Evolutionary conservation across 2,329 filamentous ascomycete genomes (phyloP).

Genomic region (Corynespora cassiicola): DNA sequence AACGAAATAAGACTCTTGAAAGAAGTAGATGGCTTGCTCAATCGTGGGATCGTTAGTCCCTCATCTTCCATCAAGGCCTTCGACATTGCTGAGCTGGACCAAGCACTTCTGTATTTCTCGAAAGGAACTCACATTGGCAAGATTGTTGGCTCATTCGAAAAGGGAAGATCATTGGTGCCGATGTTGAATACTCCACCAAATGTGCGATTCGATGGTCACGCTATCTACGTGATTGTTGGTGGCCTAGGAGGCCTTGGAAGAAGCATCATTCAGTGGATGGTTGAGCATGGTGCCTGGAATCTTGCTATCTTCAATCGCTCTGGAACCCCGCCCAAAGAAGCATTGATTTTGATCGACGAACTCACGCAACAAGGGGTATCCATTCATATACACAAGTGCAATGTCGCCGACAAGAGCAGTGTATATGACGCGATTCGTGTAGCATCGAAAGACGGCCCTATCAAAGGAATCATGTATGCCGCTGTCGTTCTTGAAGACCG

Average conservation of each 20-base stretch:
- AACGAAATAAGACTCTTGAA: conserved; percentile 12
- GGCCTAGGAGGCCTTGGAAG: conserved; percentile 27
- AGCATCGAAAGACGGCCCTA: background rate
- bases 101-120: conserved; percentile 11
- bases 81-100: conserved; percentile 13
- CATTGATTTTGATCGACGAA: conserved; percentile 1
- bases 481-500: conserved; percentile 48
- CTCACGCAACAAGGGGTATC: conserved; percentile 1
- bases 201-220: conserved; percentile 14
- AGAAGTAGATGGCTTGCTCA: conserved; percentile 1
- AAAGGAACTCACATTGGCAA: conserved; percentile 23
- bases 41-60: background rate
- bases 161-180: conserved; percentile 8
- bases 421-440: conserved; percentile 6
- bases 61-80: conserved; percentile 1
- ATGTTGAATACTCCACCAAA: conserved; percentile 2
- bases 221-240: conserved; percentile 24
- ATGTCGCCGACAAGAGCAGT: conserved; percentile 10
- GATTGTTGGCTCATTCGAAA: conserved; percentile 12
- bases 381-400: conserved; percentile 6
- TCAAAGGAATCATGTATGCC: conserved; percentile 21
- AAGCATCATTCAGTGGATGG: conserved; percentile 22
- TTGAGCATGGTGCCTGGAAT: conserved; percentile 19
- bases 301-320: conserved; percentile 16
- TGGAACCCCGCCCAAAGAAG: conserved; percentile 1